A percentile compares a stretch with the other conserved stretches of the same genome.
Conservation (phyloP, 768 basidiomycete species). For the Psilocybe sp. region DNA sequence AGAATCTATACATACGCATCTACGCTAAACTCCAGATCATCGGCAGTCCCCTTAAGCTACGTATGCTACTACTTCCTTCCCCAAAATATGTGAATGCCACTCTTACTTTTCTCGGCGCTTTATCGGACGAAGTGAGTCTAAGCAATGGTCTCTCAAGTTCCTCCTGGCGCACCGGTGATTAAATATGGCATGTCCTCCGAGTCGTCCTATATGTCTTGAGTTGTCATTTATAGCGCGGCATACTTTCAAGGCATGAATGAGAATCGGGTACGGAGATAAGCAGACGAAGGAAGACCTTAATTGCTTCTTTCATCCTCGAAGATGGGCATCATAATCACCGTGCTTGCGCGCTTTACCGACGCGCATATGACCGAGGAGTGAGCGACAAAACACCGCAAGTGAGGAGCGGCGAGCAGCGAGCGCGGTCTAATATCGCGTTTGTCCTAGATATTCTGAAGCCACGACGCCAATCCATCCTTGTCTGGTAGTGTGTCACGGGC, state of each 20-base stretch:
- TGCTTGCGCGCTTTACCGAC: too few species aligned
- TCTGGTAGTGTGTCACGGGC: too few species aligned
- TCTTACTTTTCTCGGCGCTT: too few species aligned
- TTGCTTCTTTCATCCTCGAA: conserved; percentile 26
- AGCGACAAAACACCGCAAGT: conserved; percentile 1
- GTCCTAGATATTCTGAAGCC: neutral
- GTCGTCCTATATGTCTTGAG: neutral
- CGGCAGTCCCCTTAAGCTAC: too few species aligned
- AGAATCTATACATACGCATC: too few species aligned
- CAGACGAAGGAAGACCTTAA: conserved; percentile 21
- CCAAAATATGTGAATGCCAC: too few species aligned
- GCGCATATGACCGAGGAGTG: conserved; percentile 7
- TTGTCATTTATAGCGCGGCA: neutral
- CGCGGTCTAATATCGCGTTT: neutral
- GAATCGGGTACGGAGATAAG: conserved; percentile 19
- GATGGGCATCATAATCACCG: conserved; percentile 5
- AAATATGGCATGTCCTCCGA: too few species aligned
- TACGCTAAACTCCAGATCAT: too few species aligned
- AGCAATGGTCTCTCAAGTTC: too few species aligned
- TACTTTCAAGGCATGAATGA: conserved; percentile 13
- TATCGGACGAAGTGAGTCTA: too few species aligned
- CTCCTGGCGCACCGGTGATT: too few species aligned
- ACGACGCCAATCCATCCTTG: neutral
- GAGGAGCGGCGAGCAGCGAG: neutral
- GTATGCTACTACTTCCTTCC: too few species aligned